These are phyloP conservation scores for Penicillium fuscoglaucum DNA, from an alignment of 2,329 filamentous ascomycete genomes.

Conservation along the genomic window DNA sequence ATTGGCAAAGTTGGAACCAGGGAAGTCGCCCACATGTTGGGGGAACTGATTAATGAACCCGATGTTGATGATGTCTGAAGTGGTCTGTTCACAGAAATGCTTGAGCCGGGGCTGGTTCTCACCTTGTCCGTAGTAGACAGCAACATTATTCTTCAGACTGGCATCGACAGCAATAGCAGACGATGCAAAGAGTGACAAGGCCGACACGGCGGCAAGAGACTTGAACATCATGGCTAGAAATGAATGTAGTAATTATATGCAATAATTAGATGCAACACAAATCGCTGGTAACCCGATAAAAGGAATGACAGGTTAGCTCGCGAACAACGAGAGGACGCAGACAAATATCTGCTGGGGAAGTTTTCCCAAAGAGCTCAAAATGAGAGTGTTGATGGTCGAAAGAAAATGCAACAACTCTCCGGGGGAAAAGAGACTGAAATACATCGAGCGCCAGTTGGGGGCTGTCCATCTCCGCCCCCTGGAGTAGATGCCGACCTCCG, in stretches of 20 bases:
- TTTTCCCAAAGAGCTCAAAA: constrained; percentile 19
- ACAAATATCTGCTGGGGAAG: constrained; percentile 42
- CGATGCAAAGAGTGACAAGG: constrained; percentile 34
- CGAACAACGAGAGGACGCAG: constrained; percentile 58
- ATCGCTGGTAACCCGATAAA: constrained; percentile 33
- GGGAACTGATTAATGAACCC: constrained; percentile 59
- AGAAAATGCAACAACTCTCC: constrained; percentile 9
- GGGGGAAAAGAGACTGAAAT: constrained; percentile 9
- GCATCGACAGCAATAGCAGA: constrained; percentile 45
- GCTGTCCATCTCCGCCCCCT: constrained; percentile 3
- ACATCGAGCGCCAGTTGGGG: constrained; percentile 2
- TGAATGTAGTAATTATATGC: constrained; percentile 29
- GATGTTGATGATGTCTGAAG: constrained; percentile 57
- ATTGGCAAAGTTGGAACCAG: constrained; percentile 58
- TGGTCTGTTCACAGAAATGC: constrained; percentile 53
- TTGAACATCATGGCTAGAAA: constrained; percentile 41
- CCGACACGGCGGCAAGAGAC: constrained; percentile 38
- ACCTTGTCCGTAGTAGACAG: constrained; percentile 59
- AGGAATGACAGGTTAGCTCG: constrained; percentile 33
- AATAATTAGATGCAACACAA: constrained; percentile 32
- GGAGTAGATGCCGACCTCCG: constrained; percentile 7
- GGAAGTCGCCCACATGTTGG: constrained; percentile 46
- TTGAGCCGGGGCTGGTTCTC: constrained; percentile 49
- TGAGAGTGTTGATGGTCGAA: constrained; percentile 10
- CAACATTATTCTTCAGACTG: constrained; percentile 50